Percentiles rank a stretch among this genome's conserved stretches.
Conservation (phyloP, 805 yeast genomes). For the Clavispora phyllophila region DNA sequence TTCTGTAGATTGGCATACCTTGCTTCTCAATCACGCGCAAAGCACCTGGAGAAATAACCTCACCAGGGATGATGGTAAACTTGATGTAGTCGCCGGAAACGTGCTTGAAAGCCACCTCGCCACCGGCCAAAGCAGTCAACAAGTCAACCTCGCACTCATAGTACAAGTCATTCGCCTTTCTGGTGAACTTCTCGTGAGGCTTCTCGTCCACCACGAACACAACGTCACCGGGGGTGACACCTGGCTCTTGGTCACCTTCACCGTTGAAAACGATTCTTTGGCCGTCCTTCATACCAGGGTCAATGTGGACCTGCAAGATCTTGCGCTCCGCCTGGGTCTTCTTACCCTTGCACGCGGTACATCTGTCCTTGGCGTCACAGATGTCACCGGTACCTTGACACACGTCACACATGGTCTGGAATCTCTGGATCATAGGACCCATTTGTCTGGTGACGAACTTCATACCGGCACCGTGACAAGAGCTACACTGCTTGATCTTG, state of each 20-base stretch:
- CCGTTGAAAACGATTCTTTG: constrained; percentile 88
- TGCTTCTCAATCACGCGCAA: constrained; percentile 81
- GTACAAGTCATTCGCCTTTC: constrained; percentile 84
- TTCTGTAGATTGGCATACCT: constrained; percentile 96
- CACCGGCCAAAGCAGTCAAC: constrained; percentile 95
- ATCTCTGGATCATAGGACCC: constrained; percentile 99
- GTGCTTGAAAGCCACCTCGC: constrained; percentile 81
- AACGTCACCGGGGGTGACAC: constrained; percentile 94
- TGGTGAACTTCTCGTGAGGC: constrained; percentile 74
- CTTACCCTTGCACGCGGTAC: constrained; percentile 84
- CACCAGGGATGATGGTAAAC: constrained; percentile 82
- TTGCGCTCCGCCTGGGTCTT: constrained; percentile 85
- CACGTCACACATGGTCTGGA: constrained; percentile 88
- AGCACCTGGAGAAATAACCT: constrained; percentile 80
- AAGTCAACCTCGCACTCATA: constrained; percentile 86
- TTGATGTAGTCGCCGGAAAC: constrained; percentile 89
- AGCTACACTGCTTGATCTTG: constrained; percentile 76
- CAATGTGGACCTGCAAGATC: constrained; percentile 88
- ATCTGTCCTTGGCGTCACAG: constrained; percentile 79
- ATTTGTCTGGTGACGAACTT: constrained; percentile 92
- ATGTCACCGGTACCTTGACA: constrained; percentile 93
- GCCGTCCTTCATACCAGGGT: constrained; percentile 95
- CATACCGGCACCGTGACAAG: constrained; percentile 90
- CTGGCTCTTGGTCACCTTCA: constrained; percentile 97
- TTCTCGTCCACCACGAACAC: constrained; percentile 87